Base-by-base conservation (phyloP, 768 basidiomycete genomes). In the Russula lepida region DNA sequence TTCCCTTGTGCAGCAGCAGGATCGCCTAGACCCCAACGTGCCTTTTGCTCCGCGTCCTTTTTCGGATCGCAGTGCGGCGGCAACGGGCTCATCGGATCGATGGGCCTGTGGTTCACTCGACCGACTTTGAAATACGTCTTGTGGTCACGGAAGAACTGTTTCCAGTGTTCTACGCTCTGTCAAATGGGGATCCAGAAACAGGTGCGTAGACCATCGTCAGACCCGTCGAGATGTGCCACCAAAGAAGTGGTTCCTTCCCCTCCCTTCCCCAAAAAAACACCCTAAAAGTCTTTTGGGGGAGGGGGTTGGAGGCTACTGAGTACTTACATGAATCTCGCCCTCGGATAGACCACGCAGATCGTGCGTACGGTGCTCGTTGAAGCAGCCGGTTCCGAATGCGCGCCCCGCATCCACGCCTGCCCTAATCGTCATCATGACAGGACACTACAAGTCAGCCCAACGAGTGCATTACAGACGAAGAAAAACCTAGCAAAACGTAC, bases 321-420 rank as follows among this genome's bases (percentile, higher is more conserved):
- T 8, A 44, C 50, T 27, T 35, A 59, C 95, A 70, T 77, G 72
- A 63, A 88, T 71, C 74, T 98, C 91, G 61, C 75, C 72, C 54
- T 86, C 83, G 37, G 77, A 79, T 66, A 98, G 73, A 17, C 88
- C 95, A 64, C 95, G 85, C 63, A 88, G 76, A 75, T 98, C 95
- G 74, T 97, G 88, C 41, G 94, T 98, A 48, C 84, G 82, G 74
- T 98, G 95, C 4, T 83, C 83, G 67, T 84, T 80, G 77, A 98
- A 97, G 71, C 95, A 98, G 11, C 94, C 94, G 2, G 95, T 98
- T 48, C 82, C 91, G 72, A 92, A 98, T 0, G 94, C 88, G 66
- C 95, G 78, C 28, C 91, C 89, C n/a, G 91, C 92, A 72, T 98
- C 94, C 55, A 80, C 73, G 13, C 95, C 94, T 64, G 91, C 85